Percentiles rank a stretch among this genome's conserved stretches.
These are phyloP conservation scores for Gossypium herbaceum DNA, from an alignment of 345 rosid species.

Conservation along the genomic window DNA sequence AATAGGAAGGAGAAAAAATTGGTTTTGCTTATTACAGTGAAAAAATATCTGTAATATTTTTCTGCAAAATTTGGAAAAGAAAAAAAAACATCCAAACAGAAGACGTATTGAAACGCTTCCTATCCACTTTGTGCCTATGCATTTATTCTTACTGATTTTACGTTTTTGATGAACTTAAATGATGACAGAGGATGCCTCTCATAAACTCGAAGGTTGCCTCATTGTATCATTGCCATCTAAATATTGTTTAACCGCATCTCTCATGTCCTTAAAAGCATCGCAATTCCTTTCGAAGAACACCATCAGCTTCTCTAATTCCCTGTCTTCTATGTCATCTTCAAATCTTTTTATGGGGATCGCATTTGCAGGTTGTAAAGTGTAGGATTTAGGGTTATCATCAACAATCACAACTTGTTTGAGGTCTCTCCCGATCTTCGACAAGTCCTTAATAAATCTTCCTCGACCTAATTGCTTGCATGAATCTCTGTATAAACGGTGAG, in stretches of 20 bases:
- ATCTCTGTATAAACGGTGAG: conserved; percentile 65
- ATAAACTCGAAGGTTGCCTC: not conserved
- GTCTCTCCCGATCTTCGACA: conserved; percentile 59
- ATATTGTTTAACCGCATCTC: conserved; percentile 38
- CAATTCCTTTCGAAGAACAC: conserved; percentile 45
- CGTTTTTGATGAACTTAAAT: no score
- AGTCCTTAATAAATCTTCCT: conserved; percentile 72
- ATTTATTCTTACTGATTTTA: no score
- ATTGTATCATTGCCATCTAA: not conserved
- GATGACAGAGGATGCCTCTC: no score
- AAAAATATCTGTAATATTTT: not conserved
- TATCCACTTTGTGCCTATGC: no score
- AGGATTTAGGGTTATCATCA: conserved; percentile 76
- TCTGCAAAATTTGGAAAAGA: not conserved
- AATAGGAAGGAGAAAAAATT: not conserved
- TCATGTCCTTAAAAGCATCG: conserved; percentile 54
- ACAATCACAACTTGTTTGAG: conserved; percentile 57
- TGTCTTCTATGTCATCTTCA: conserved; percentile 44
- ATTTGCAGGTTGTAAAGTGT: conserved; percentile 62
- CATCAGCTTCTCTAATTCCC: conserved; percentile 46
- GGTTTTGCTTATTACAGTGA: not conserved
- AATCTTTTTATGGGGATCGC: conserved; percentile 70
- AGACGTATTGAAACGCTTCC: no score
- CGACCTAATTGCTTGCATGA: conserved; percentile 51
- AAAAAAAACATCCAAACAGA: not conserved